Evolutionary conservation across 495 filamentous ascomycete genomes (phyloP).

Genomic region (Daldinia bambusicola): DNA sequence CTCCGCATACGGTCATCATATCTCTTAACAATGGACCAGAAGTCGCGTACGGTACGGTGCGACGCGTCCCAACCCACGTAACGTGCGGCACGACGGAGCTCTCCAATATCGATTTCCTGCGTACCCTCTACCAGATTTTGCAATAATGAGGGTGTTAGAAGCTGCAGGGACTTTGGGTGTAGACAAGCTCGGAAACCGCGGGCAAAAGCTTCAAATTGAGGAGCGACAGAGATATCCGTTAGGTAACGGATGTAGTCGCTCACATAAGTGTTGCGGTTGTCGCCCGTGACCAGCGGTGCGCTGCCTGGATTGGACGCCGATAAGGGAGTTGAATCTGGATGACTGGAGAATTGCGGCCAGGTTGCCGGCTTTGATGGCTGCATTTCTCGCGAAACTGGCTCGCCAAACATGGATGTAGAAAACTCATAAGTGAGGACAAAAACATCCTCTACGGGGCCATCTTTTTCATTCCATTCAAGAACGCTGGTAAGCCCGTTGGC

Average conservation of each 20-base stretch:
- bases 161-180: conserved; percentile 70
- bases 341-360: conserved; percentile 56
- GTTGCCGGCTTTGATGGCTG: conserved; percentile 39
- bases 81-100: conserved; percentile 71
- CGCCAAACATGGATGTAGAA: conserved; percentile 75
- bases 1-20: conserved; percentile 76
- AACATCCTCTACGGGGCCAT: conserved; percentile 82
- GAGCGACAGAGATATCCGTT: conserved; percentile 76
- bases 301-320: conserved; percentile 57
- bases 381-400: conserved; percentile 62
- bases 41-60: conserved; percentile 75
- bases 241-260: conserved; percentile 90
- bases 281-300: conserved; percentile 73
- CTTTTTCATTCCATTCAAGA: conserved; percentile 73
- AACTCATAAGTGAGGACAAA: conserved; percentile 88
- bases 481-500: conserved; percentile 75
- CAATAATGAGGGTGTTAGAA: conserved; percentile 76
- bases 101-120: conserved; percentile 77
- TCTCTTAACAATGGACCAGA: conserved; percentile 80
- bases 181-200: conserved; percentile 84
- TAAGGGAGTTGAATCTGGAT: conserved; percentile 39
- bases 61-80: conserved; percentile 82
- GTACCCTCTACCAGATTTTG: conserved; percentile 84
- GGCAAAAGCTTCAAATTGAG: conserved; percentile 83
- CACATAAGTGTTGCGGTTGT: conserved; percentile 80